These are phyloP conservation scores for Penicillium verhagenii DNA, from an alignment of 495 filamentous ascomycete genomes.

Conservation along the genomic window DNA sequence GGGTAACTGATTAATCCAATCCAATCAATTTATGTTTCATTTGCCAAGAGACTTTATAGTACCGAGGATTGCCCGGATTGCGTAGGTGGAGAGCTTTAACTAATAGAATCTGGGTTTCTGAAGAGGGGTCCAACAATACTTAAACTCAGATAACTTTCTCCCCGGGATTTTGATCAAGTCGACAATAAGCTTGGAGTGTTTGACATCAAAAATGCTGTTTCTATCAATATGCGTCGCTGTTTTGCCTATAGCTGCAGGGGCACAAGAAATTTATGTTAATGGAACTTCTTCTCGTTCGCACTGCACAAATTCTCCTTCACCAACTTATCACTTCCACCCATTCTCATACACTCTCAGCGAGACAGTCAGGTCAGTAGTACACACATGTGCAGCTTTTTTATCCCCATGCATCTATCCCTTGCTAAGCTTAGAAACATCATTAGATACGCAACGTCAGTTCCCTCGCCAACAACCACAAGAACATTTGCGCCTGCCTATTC, in stretches of 20 bases:
- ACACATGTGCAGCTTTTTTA: background rate
- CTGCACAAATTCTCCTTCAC: slow-evolving; percentile 16
- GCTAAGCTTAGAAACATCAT: slow-evolving; percentile 7
- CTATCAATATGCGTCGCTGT: background rate
- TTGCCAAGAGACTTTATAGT: too few species aligned
- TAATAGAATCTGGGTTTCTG: too few species aligned
- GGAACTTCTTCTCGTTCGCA: slow-evolving; percentile 23
- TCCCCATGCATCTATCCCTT: background rate
- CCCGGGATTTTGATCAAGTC: too few species aligned
- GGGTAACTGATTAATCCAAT: too few species aligned
- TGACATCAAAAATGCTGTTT: background rate
- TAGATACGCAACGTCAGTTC: slow-evolving; percentile 29
- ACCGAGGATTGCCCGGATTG: too few species aligned
- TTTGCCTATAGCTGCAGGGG: slow-evolving; percentile 4
- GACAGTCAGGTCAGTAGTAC: slow-evolving; percentile 26
- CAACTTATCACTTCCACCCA: slow-evolving; percentile 23
- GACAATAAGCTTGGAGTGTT: too few species aligned
- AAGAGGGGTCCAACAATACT: too few species aligned
- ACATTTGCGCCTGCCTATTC: slow-evolving; percentile 22
- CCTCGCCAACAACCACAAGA: slow-evolving; percentile 22
- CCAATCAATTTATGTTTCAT: too few species aligned
- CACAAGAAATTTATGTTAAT: slow-evolving; percentile 25
- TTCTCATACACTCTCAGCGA: slow-evolving; percentile 26
- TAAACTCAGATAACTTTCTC: too few species aligned
- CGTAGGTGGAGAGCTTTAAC: background rate